Percentiles rank a stretch among this genome's conserved stretches.
These are phyloP conservation scores for Aspergillus brasiliensis DNA, from an alignment of 2,329 filamentous ascomycete species.

Conservation along the genomic window DNA sequence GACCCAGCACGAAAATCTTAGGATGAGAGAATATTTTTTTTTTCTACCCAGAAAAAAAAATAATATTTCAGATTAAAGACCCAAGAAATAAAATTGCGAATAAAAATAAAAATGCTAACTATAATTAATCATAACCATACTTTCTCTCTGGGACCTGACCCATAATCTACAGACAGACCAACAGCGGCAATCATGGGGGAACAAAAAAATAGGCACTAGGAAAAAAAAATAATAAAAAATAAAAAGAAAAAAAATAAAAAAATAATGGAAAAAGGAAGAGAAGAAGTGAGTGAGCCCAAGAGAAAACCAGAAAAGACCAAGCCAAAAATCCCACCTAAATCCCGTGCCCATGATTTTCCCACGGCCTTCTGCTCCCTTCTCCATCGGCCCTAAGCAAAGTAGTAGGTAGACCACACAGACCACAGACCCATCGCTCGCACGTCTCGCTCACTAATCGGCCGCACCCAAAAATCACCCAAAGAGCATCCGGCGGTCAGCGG, in stretches of 20 bases:
- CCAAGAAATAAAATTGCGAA: not conserved
- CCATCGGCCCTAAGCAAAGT: not conserved
- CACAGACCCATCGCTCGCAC: conserved; percentile 10
- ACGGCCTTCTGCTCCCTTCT: not conserved
- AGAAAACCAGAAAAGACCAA: conserved; percentile 3
- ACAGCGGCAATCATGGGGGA: conserved; percentile 2
- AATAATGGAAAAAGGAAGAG: not conserved
- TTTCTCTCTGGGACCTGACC: not conserved
- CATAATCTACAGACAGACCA: conserved; percentile 1
- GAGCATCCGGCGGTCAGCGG: conserved; percentile 30
- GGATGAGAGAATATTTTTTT: not conserved
- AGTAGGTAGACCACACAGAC: conserved; percentile 7
- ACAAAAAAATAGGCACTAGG: not conserved
- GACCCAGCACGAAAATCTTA: not conserved
- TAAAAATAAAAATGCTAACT: conserved; percentile 3
- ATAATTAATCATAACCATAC: conserved; percentile 1
- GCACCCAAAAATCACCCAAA: conserved; percentile 5
- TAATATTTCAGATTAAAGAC: not conserved
- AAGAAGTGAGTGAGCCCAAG: not conserved
- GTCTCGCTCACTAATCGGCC: conserved; percentile 10
- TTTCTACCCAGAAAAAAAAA: not conserved
- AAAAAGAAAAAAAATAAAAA: conserved; percentile 4
- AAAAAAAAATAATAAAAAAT: conserved; percentile 1
- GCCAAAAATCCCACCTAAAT: conserved; percentile 12
- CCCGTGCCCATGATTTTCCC: not conserved